Percentiles rank a stretch among this genome's conserved stretches.
phyloP scores from a whole-genome alignment of 2,329 filamentous ascomycete species.

The Zymoseptoria tritici region DNA sequence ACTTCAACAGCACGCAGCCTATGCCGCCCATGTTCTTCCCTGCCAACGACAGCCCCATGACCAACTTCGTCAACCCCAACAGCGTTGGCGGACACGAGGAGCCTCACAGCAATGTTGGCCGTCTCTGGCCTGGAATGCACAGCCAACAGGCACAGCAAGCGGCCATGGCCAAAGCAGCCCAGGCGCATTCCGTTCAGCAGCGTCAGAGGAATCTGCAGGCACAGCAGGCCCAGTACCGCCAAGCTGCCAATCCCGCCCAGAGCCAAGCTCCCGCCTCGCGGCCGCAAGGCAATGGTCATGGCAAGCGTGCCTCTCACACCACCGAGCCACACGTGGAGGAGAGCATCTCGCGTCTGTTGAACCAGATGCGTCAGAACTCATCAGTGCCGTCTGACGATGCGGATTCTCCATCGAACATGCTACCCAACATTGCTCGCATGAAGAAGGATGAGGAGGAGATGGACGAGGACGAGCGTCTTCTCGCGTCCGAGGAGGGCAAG shows the following conservation, averaged over 20 bases:
- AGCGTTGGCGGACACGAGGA: conserved; percentile 59
- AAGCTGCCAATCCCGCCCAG: conserved; percentile 20
- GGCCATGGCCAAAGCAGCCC: conserved; percentile 48
- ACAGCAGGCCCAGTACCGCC: conserved; percentile 33
- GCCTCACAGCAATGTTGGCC: conserved; percentile 49
- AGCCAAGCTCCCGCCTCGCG: conserved; percentile 21
- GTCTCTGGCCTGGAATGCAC: conserved; percentile 90
- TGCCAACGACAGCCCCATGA: conserved; percentile 30
- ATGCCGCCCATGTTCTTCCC: conserved; percentile 56
- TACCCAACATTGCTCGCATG: conserved; percentile 62
- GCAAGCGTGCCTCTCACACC: conserved; percentile 38
- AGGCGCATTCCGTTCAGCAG: conserved; percentile 35
- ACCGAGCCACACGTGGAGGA: conserved; percentile 58
- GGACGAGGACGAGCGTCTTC: conserved; percentile 90
- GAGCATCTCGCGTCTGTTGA: conserved; percentile 85
- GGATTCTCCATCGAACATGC: conserved; percentile 36
- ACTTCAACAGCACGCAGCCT: conserved; percentile 46
- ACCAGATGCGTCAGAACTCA: conserved; percentile 79
- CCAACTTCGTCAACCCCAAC: conserved; percentile 65
- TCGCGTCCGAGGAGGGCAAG: conserved; percentile 97
- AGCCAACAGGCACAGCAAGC: conserved; percentile 67
- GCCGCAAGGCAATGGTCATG: conserved; percentile 31
- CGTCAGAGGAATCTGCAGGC: conserved; percentile 42
- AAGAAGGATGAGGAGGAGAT: conserved; percentile 98
- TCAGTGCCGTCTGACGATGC: conserved; percentile 44